phyloP scores from a whole-genome alignment of 2,329 filamentous ascomycete species.

The Cercospora sp. region DNA sequence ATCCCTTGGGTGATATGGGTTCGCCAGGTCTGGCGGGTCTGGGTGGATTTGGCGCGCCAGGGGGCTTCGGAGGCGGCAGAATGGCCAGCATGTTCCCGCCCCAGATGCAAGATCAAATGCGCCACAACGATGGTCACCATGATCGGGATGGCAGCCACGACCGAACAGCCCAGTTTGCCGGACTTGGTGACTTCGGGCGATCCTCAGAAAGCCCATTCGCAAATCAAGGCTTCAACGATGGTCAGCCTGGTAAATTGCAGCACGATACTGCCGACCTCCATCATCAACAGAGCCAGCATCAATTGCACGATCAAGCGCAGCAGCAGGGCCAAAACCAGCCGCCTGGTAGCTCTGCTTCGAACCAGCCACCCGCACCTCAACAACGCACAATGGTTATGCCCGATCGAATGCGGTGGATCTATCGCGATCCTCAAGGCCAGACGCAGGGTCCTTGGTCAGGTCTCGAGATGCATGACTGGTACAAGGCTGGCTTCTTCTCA shows the following conservation, averaged over 20 bases:
- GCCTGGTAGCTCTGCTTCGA: constrained; percentile 56
- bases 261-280: constrained; percentile 24
- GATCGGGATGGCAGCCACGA: constrained; percentile 53
- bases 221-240: constrained; percentile 27
- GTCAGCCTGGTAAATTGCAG: constrained; percentile 21
- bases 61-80: constrained; percentile 47
- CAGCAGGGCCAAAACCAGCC: constrained; percentile 31
- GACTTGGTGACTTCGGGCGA: constrained; percentile 28
- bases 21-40: constrained; percentile 70
- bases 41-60: constrained; percentile 65
- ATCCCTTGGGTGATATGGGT: constrained; percentile 73
- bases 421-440: constrained; percentile 88
- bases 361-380: constrained; percentile 67
- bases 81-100: constrained; percentile 77
- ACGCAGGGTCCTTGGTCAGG: constrained; percentile 94
- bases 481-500: constrained; percentile 97
- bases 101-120: constrained; percentile 90
- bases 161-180: constrained; percentile 36
- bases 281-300: constrained; percentile 24
- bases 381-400: constrained; percentile 97
- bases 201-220: constrained; percentile 61
- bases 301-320: constrained; percentile 20
- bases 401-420: constrained; percentile 97
- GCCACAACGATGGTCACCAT: constrained; percentile 51
- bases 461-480: constrained; percentile 99